phyloP scores from a whole-genome alignment of 768 basidiomycete species.

The Phaeolepiota aurea region DNA sequence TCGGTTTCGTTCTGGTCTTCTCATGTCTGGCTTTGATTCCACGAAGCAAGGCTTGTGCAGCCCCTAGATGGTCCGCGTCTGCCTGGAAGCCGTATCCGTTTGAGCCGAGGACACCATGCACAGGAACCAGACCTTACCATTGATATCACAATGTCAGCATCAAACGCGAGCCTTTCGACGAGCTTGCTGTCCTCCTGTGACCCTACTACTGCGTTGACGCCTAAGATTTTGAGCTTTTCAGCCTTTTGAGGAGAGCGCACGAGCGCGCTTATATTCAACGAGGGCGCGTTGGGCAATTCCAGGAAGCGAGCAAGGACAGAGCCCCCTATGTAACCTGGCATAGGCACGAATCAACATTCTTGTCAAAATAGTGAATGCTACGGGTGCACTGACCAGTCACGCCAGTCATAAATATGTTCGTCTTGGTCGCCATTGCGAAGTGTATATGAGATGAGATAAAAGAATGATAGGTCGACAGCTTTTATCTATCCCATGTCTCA shows the following conservation, averaged over 20 bases:
- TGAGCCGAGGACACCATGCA: background rate
- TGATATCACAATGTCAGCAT: constrained; percentile 31
- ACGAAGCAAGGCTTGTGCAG: background rate
- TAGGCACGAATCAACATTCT: background rate
- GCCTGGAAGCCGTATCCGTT: background rate
- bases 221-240: constrained; percentile 27
- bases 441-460: too few species aligned
- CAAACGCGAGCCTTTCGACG: constrained; percentile 29
- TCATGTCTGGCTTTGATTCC: background rate
- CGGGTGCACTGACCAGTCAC: constrained; percentile 29
- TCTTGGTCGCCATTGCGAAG: constrained; percentile 18
- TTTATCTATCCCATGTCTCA: too few species aligned
- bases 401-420: constrained; percentile 33
- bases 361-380: background rate
- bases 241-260: constrained; percentile 39
- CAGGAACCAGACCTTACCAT: constrained; percentile 16
- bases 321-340: constrained; percentile 40
- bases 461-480: too few species aligned
- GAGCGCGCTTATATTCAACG: constrained; percentile 33
- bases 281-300: constrained; percentile 20
- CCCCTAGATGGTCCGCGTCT: background rate
- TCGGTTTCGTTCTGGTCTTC: background rate
- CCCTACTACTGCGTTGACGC: constrained; percentile 30
- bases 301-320: constrained; percentile 36
- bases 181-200: constrained; percentile 30